Evolutionary conservation across 2,329 filamentous ascomycete genomes (phyloP), one percentile per base, ranked within the genome.

Genomic region (Ophiocordyceps robertsii): DNA sequence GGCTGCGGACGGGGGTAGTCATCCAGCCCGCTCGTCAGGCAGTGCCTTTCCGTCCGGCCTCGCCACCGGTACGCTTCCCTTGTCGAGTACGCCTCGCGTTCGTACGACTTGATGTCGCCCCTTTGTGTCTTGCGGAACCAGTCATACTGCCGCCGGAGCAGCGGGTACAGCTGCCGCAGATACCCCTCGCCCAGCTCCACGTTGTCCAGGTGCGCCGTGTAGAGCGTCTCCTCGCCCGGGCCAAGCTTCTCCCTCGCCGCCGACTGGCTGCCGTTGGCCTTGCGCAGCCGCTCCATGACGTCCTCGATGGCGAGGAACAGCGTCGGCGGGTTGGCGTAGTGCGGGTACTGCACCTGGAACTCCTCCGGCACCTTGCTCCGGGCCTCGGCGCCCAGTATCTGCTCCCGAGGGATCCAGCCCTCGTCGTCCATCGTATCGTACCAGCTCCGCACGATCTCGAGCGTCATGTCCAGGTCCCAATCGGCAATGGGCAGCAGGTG

Each of bases 11-110:
- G 85, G 40, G 92, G 92, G 58, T 96, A 98, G 65, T 98, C 92
- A 55, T 98, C 92, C 2, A 98, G 75, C 3, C 92, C 92, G 41
- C 88, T 95, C 6, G 92, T 94, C 39, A 98, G 72, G 47, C 94
- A 83, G 59, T 96, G 92, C 39, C 79, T 76, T 30, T 84, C 77
- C 8, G 85, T 92, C 44, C 92, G 83, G 47, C 92, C 92, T 43
- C 88, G 82, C 92, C 92, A 98, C 51, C 92, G 79, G 65, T 96
- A 98, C 2, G 76, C 92, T 64, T 98, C 92, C 55, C 84, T 90
- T n/a, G 71, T 76, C 8, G 86, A 94, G 62, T 82, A 93, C 0
- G 88, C 86, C 47, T 87, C 78, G 30, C 90, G 84, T 51, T 95
- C 90, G 60, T 95, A 98, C 3, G 82, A 80, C 59, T 85, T 90